Base-by-base conservation (phyloP, 78 protist species). In the Dictyostelium intermedium region DNA sequence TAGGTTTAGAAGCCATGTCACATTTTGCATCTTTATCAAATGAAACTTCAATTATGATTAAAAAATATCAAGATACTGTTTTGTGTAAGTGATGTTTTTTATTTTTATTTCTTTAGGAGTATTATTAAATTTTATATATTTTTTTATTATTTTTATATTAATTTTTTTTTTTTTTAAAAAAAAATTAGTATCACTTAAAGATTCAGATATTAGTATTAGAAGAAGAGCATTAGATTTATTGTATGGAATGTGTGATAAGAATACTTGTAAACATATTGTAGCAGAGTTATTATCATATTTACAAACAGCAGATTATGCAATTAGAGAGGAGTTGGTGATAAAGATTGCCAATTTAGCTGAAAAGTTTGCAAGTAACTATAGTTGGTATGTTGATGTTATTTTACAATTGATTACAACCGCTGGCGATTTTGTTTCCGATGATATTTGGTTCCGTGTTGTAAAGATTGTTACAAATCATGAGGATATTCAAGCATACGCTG, bases 331-430 rank as follows among this genome's bases (percentile, higher is more conserved):
- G 43, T 91, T 98, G 34, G 99, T 95, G 34, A 79, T 99, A 32
- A 97, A 97, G 81, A 97, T 98, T 53, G 99, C 99, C 92, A 97
- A 98, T 81, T 94, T 99, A 1, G 99, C 99, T 9, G 99, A 99
- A 91, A 97, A 77, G 25, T 98, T 84, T 84, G 97, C 99, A 41
- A 39, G 85, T 5, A 97, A 97, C 73, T 80, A 84, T 76, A 34
- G 97, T 27, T 98, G 99, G 99, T 99, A 98, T 95, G 97, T 99
- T 35, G 99, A 99, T 80, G 96, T 92, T 61, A 92, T 98, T 85
- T 69, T 98, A 41, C 78, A 83, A 32, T 97, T 99, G 50, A 93
- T 98, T 86, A 27, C 84, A 25, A 14, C 53, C 2, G 99, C 99
- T 27, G 99, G 99, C 41, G 99, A 98, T 91, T 85, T 82, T 79